Percentiles rank a stretch among this genome's conserved stretches.
Evolutionary conservation across 768 basidiomycete genomes (phyloP).

Genomic region (Tulasnella sp.): DNA sequence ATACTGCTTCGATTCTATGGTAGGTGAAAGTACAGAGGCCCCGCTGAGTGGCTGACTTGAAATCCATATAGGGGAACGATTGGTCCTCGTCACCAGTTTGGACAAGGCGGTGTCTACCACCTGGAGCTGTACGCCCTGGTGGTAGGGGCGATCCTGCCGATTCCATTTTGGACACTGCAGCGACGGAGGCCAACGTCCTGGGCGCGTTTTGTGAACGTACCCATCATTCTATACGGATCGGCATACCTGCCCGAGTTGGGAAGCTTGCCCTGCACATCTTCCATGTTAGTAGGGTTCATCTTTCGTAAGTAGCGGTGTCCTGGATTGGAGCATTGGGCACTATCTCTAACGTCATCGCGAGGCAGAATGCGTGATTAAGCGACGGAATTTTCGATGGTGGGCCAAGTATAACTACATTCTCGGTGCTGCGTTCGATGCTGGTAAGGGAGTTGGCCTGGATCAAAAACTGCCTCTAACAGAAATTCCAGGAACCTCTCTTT

Average conservation of each 20-base stretch:
- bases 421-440: constrained; percentile 29
- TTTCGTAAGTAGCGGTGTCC: constrained; percentile 38
- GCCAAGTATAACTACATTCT: constrained; percentile 29
- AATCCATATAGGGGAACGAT: constrained; percentile 35
- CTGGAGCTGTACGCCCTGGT: constrained; percentile 35
- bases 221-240: constrained; percentile 37
- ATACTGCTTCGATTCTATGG: constrained; percentile 39
- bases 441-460: constrained; percentile 26
- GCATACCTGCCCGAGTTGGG: constrained; percentile 37
- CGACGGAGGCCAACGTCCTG: constrained; percentile 32
- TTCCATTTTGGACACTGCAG: constrained; percentile 36
- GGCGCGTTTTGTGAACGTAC: constrained; percentile 34
- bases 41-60: neutral
- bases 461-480: neutral
- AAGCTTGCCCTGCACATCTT: constrained; percentile 40
- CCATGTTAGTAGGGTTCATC: constrained; percentile 38
- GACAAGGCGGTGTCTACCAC: constrained; percentile 33
- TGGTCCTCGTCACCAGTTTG: constrained; percentile 39
- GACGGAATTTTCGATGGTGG: constrained; percentile 27
- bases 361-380: constrained; percentile 29
- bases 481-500: constrained; percentile 32
- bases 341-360: neutral
- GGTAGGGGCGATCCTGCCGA: constrained; percentile 36
- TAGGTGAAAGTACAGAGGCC: constrained; percentile 22
- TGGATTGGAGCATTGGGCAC: neutral